phyloP scores from a whole-genome alignment of 2,329 filamentous ascomycete genomes.

The Sclerotinia glacialis region DNA sequence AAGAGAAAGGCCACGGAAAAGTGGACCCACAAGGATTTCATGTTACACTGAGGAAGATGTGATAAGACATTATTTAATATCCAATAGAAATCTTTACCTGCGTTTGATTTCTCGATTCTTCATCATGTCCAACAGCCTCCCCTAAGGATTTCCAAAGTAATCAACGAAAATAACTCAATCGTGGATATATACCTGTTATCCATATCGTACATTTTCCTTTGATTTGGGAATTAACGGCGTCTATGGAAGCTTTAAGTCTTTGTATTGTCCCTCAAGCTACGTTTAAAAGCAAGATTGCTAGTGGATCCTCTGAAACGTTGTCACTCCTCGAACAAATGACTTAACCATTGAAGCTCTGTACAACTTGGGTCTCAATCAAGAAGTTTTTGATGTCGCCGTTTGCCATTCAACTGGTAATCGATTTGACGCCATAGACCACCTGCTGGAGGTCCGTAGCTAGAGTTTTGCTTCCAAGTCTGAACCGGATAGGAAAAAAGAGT shows the following conservation, averaged over 20 bases:
- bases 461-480: neutral
- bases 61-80: neutral
- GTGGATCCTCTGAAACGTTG: neutral
- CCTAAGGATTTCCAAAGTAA: neutral
- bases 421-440: neutral
- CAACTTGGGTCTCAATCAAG: no score
- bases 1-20: slow-evolving; percentile 86
- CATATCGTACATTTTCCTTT: neutral
- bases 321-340: neutral
- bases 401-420: neutral
- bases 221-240: neutral
- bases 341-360: neutral
- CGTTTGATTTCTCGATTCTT: neutral
- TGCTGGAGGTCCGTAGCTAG: neutral
- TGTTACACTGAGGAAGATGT: slow-evolving; percentile 36
- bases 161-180: neutral
- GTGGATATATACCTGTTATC: neutral
- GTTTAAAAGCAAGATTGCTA: neutral
- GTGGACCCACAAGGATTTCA: slow-evolving; percentile 96
- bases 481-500: neutral
- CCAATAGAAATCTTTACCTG: slow-evolving; percentile 2
- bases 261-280: neutral
- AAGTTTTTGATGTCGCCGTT: neutral
- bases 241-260: neutral
- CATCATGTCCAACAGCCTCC: neutral